phyloP scores from a whole-genome alignment of 805 yeast species.

The Metschnikowia baotianmanensis region DNA sequence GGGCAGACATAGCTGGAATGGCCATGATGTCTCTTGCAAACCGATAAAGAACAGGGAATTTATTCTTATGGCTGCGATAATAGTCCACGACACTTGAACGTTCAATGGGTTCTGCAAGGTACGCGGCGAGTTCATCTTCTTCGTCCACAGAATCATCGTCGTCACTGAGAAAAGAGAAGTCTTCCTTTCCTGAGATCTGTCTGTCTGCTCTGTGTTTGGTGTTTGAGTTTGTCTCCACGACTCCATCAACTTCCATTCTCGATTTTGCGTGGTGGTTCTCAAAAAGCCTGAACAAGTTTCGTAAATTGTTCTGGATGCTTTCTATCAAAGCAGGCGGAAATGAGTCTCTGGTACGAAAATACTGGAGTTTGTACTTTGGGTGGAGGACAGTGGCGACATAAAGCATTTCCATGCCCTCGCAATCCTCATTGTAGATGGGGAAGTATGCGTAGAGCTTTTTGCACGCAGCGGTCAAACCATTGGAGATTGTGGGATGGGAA shows the following conservation, averaged over 20 bases:
- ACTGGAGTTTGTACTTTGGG: conserved; percentile 1
- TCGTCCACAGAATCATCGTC: background rate
- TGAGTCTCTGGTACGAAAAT: background rate
- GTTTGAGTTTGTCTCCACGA: background rate
- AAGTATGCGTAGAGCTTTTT: too few relatives aligned
- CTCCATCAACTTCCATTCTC: background rate
- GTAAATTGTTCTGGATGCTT: background rate
- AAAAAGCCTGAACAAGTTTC: conserved; percentile 1
- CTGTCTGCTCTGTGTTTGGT: background rate
- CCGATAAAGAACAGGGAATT: conserved; percentile 1
- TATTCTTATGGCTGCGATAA: background rate
- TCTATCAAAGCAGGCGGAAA: background rate
- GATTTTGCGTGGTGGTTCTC: too few relatives aligned
- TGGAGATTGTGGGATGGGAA: too few relatives aligned
- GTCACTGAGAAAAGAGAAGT: too few relatives aligned
- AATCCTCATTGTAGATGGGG: too few relatives aligned
- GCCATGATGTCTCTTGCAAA: conserved; percentile 6
- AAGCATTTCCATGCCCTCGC: too few relatives aligned
- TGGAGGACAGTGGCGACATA: conserved; percentile 1
- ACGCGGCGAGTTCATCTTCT: background rate
- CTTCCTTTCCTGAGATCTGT: background rate
- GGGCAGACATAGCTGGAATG: background rate
- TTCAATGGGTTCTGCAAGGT: background rate
- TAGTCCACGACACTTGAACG: background rate
- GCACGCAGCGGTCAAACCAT: too few relatives aligned